Evolutionary conservation across 441 rosid genomes (phyloP).

Genomic region (Pelargonium myrrhifolium): DNA sequence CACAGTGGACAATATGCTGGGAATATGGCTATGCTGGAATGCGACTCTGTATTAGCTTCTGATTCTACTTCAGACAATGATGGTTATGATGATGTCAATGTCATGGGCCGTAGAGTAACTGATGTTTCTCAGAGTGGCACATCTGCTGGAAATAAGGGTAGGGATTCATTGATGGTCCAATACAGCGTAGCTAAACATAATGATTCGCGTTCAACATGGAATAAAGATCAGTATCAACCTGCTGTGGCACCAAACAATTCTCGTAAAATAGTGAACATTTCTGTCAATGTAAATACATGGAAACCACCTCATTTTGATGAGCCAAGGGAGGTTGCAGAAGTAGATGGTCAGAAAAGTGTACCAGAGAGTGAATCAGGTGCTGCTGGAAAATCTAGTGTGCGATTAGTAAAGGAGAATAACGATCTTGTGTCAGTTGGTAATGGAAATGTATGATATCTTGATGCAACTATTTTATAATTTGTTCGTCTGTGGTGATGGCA

Average conservation of each 20-base stretch:
- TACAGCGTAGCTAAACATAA: conserved; percentile 27
- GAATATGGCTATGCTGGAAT: conserved; percentile 28
- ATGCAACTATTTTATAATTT: conserved; percentile 3
- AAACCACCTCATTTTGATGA: conserved; percentile 39
- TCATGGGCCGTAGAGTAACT: conserved; percentile 21
- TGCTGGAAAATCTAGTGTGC: conserved; percentile 28
- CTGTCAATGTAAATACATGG: conserved; percentile 44
- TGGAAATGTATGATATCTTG: conserved; percentile 56
- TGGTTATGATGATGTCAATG: conserved; percentile 37
- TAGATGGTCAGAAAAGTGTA: conserved; percentile 34
- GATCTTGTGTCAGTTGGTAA: conserved; percentile 29
- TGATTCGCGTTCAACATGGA: conserved; percentile 26
- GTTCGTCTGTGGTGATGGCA: conserved; percentile 11
- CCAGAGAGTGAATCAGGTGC: conserved; percentile 29
- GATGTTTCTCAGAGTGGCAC: conserved; percentile 30
- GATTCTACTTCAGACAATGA: conserved; percentile 38
- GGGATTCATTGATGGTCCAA: conserved; percentile 33
- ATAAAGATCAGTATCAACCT: conserved; percentile 30
- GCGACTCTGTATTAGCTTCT: conserved; percentile 37
- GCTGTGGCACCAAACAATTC: conserved; percentile 32
- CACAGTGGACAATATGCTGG: conserved; percentile 29
- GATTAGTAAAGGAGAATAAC: conserved; percentile 35
- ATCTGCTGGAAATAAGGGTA: conserved; percentile 36
- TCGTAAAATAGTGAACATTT: conserved; percentile 32
- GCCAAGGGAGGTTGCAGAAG: conserved; percentile 33